Evolutionary conservation across 208 protist genomes (phyloP), one percentile per base, ranked within the genome.

Genomic region (Trypanosoma cruzi): DNA sequence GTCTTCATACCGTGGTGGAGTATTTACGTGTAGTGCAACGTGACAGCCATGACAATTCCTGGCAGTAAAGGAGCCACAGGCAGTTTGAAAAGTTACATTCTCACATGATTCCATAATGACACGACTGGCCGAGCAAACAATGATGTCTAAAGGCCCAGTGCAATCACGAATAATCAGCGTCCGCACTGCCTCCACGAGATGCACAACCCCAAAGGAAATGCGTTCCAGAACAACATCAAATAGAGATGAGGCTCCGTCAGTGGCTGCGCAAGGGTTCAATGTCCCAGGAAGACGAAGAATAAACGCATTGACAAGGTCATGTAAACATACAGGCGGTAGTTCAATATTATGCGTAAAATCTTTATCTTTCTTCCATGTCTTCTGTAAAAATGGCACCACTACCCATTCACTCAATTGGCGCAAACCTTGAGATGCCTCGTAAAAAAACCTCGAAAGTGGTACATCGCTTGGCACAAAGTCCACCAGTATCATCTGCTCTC

Each of bases 11-110:
- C 49, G 65, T 22, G 91, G 91, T 0, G 29, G 57, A 18, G 73
- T 77, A 66, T 94, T 94, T 4, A 89, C 82, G 66, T 93, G 85
- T n/a, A 92, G 77, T 10, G 91, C 86, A 29, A 84, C 48, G 64
- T 92, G 86, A 71, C 88, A 94, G 31, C 73, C 66, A 4, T 72
- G 72, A 52, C 83, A 96, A 56, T 90, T 66, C 0, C 52, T 69
- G 1, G 86, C 86, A 6, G 58, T 66, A 56, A 94, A 88, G 31
- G 69, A 42, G n/a, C 66, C 26, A 52, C 88, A 94, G 0, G 87
- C 80, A 2, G 75, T 75, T 16, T 84, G 86, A 61, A 96, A 53
- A 46, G 85, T 88, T 16, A 96, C 81, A 36, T 83, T 82, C 24
- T 81, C 77, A 66, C 91, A 93, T 0, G 50, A 56, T 49, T 87